Base-by-base conservation (phyloP, 805 yeast genomes). In the Phaffomyces antillensis region DNA sequence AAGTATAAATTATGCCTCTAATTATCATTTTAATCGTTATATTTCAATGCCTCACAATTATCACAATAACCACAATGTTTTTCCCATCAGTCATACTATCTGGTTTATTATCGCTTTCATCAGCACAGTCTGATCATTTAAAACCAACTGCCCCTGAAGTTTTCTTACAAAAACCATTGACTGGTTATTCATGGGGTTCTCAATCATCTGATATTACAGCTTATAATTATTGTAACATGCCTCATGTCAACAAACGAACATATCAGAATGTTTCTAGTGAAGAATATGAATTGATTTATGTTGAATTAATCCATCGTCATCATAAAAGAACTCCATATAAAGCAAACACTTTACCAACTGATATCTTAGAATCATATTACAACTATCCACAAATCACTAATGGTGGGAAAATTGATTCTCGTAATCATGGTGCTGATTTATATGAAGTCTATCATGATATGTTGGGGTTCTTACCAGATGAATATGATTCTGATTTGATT, bases 141-240 rank as follows among this genome's bases (percentile, higher is more conserved):
- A 48, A 52, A 31, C 49, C 47, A 3, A 34, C 46, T 9, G 35
- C 49, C 10, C 54, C 58, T 24, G 48, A 51, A 20, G 50, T 46
- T 18, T 54, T 43, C 33, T 34, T 56, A 6, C 31, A 36, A 20
- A 46, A 44, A 34, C 59, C 61, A 9, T 42, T 52, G 18, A n/a
- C 36, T 15, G 59, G 59, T 3, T 54, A 40, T 46, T 53, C 55
- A 24, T 45, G 45, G 30, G 61, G 59, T 7, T 56, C 61, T 2
- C 49, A 53, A 12, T 54, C 53, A 24, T 13, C 43, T 13, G 63
- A 59, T 16, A 52, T 45, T 17, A 70, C 70, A 28, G 55, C 50
- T 13, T 70, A 70, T 52, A 63, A 70, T 59, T 70, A 67, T 52
- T 70, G 75, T 51, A 64, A 64, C 51, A 71, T 70, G 74, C 75